Base-by-base conservation (phyloP, 768 basidiomycete genomes). In the Termitomyces sp. region DNA sequence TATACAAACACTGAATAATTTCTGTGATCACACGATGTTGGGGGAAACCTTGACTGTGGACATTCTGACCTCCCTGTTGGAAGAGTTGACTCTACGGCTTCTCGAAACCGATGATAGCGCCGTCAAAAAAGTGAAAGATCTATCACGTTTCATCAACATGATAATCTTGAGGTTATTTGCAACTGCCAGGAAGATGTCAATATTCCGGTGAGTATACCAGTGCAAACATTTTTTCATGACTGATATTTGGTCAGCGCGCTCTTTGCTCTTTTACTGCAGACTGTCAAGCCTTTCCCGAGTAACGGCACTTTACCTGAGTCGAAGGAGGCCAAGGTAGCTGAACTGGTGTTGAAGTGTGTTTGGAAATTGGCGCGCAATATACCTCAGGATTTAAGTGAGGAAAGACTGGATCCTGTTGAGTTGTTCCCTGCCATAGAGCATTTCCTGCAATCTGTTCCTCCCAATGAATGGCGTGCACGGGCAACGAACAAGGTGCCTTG, bases 101-200 rank as follows among this genome's bases (percentile, higher is more conserved):
- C 79, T 99, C 19, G 91, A 97, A 68, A 98, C 96, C 28, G 96
- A 98, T 65, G 91, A 94, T 62, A 92, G 85, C 60, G 70, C 78
- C 15, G 80, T 89, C 45, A 84, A 83, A 67, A 88, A 93, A 65
- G 84, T 97, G 41, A 93, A 94, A 66, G 97, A 98, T 66, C 66
- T 98, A 55, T 94, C 93, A 5, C 84, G 91, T 48, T 98, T 97
- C 70, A 95, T 99, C 72, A 99, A 99, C 70, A 95, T 98, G 91
- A 94, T 98, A 55, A 88, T 98, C 58, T 75, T 99, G 55, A 87
- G 95, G 32, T 69, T 97, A 53, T 96, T 99, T 73, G 89, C 93
- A 34, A 93, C 93, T 10, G 88, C 90, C 15, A 79, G 93, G 60
- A 80, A 90, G 55, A 93, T 93, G 81, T 87, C 93, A 0, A 87